phyloP scores from a whole-genome alignment of 257 asterid genomes.

The Echium plantagineum region DNA sequence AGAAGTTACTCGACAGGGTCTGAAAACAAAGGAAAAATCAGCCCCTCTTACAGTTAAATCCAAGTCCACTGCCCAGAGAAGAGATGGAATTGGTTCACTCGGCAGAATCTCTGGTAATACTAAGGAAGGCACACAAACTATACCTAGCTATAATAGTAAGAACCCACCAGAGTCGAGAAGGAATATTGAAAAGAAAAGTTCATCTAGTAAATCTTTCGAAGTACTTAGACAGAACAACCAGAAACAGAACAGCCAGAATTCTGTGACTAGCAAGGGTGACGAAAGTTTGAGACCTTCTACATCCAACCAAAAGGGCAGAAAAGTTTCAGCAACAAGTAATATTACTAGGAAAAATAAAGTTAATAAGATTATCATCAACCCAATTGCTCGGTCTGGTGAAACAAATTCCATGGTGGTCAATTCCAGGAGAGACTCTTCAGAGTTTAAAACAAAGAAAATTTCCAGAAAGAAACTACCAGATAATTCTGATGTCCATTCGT shows the following conservation, averaged over 20 bases:
- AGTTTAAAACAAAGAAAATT: constrained; percentile 29
- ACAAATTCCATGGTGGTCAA: constrained; percentile 40
- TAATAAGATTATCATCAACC: constrained; percentile 43
- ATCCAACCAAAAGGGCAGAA: constrained; percentile 38
- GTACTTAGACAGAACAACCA: constrained; percentile 75
- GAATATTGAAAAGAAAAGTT: constrained; percentile 39
- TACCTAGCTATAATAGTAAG: constrained; percentile 20
- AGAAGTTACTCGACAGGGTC: constrained; percentile 34
- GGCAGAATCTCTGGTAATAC: constrained; percentile 35
- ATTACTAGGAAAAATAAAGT: constrained; percentile 35
- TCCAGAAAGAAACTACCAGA: constrained; percentile 33
- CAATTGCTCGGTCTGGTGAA: constrained; percentile 40
- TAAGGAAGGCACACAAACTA: constrained; percentile 37
- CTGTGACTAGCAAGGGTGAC: constrained; percentile 27
- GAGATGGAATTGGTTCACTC: constrained; percentile 35
- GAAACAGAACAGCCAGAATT: constrained; percentile 50
- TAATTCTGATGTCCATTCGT: constrained; percentile 24
- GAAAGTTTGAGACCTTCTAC: constrained; percentile 30
- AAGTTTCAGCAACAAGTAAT: constrained; percentile 28
- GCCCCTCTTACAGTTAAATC: constrained; percentile 44
- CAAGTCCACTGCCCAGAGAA: constrained; percentile 45
- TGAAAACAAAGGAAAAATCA: constrained; percentile 49
- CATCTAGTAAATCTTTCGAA: constrained; percentile 39
- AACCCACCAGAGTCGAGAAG: constrained; percentile 34
- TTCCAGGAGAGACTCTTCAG: constrained; percentile 47